Evolutionary conservation across 345 rosid species (phyloP).

Genomic region (Ceriops decandra): DNA sequence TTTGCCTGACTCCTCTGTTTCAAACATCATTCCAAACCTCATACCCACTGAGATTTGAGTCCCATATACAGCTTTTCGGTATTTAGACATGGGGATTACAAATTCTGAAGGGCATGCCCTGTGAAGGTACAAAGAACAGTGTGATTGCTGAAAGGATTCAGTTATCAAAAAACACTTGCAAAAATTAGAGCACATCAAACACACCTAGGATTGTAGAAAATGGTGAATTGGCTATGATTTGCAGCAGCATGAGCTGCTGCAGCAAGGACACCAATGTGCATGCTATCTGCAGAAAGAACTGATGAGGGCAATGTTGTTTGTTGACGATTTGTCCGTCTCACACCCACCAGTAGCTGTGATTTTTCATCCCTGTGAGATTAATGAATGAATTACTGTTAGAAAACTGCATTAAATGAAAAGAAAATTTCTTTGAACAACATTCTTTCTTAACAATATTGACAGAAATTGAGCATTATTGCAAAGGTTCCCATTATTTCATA

Average conservation of each 20-base stretch:
- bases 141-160: neutral
- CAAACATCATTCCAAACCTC: slow-evolving; percentile 99
- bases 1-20: slow-evolving; percentile 92
- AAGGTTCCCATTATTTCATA: too few species aligned
- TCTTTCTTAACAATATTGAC: too few species aligned
- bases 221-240: slow-evolving; percentile 73
- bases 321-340: slow-evolving; percentile 89
- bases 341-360: slow-evolving; percentile 89
- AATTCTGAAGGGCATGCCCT: slow-evolving; percentile 85
- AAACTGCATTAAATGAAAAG: neutral
- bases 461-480: too few species aligned
- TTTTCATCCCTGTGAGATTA: slow-evolving; percentile 66
- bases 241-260: slow-evolving; percentile 99
- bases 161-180: neutral
- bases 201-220: slow-evolving; percentile 96
- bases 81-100: slow-evolving; percentile 77
- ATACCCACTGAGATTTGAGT: slow-evolving; percentile 88
- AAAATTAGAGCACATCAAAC: slow-evolving; percentile 1
- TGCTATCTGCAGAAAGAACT: slow-evolving; percentile 94
- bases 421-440: too few species aligned
- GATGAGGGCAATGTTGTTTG: slow-evolving; percentile 85
- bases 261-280: slow-evolving; percentile 99
- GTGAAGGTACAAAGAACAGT: neutral
- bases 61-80: slow-evolving; percentile 77
- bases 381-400: neutral